phyloP scores from a whole-genome alignment of 2,329 filamentous ascomycete genomes.

The Calonectria pauciramosa region DNA sequence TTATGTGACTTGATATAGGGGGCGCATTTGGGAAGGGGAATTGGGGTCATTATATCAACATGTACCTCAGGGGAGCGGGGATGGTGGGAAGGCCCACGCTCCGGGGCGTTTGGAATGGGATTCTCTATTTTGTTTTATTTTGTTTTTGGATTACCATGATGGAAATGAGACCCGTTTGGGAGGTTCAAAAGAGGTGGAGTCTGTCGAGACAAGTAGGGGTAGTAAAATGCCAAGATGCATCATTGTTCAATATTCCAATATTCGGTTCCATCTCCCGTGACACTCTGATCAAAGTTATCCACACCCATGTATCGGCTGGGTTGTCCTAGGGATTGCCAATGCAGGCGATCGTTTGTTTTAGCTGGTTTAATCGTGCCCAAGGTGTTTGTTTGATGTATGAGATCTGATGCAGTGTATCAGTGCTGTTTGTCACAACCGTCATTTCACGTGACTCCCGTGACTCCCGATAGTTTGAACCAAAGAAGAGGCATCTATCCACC shows the following conservation, averaged over 20 bases:
- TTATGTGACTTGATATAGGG: constrained; percentile 43
- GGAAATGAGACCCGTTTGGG: constrained; percentile 37
- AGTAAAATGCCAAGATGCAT: constrained; percentile 43
- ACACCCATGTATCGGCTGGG: background rate
- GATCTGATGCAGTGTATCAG: background rate
- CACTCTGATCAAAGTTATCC: background rate
- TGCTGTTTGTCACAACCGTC: background rate
- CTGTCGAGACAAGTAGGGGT: constrained; percentile 38
- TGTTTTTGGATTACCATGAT: constrained; percentile 45
- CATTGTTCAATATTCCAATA: background rate
- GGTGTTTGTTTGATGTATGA: background rate
- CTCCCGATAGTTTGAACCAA: background rate
- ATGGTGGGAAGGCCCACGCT: constrained; percentile 37
- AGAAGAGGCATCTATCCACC: background rate
- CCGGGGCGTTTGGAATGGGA: constrained; percentile 42
- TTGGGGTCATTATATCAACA: constrained; percentile 38
- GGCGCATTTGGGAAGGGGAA: constrained; percentile 42
- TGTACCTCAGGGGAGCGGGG: constrained; percentile 39
- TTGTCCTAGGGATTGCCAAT: background rate
- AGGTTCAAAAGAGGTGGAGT: constrained; percentile 41
- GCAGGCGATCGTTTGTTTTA: background rate
- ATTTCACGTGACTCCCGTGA: background rate
- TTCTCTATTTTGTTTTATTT: constrained; percentile 11
- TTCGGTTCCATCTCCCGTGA: background rate
- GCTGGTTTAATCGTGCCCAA: background rate